These are phyloP conservation scores for Pyrenophora graminea DNA, from an alignment of 2,329 filamentous ascomycete species.

Conservation along the genomic window DNA sequence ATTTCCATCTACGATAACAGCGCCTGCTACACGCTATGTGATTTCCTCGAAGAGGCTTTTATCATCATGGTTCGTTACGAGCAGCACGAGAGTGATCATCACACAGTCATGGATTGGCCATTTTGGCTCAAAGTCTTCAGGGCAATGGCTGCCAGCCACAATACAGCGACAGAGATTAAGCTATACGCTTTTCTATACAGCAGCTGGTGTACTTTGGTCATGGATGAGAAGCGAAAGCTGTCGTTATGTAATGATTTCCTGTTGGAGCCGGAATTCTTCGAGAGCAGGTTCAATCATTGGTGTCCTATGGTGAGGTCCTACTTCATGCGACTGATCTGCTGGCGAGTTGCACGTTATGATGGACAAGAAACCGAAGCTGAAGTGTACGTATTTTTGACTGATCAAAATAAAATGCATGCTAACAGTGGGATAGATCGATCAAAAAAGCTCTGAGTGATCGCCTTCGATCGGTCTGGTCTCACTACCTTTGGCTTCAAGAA, in stretches of 20 bases:
- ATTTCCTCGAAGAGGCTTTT: constrained; percentile 83
- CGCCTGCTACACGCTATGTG: constrained; percentile 86
- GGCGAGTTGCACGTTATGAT: constrained; percentile 80
- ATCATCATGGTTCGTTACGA: constrained; percentile 68
- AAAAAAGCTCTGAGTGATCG: constrained; percentile 69
- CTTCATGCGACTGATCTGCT: constrained; percentile 87
- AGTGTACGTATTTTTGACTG: constrained; percentile 57
- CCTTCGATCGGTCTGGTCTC: constrained; percentile 74
- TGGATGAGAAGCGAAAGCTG: constrained; percentile 69
- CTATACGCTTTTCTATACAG: constrained; percentile 80
- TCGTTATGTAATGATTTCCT: constrained; percentile 75
- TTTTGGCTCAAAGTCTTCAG: constrained; percentile 86
- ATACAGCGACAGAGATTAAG: constrained; percentile 87
- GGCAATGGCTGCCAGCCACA: constrained; percentile 79
- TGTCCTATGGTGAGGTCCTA: constrained; percentile 94
- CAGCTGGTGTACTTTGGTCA: constrained; percentile 74
- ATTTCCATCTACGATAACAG: constrained; percentile 81
- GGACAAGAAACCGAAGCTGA: constrained; percentile 69
- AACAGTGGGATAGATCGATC: constrained; percentile 61
- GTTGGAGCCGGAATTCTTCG: constrained; percentile 73
- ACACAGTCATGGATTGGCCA: constrained; percentile 69
- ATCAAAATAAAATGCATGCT: constrained; percentile 9
- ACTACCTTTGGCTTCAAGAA: constrained; percentile 76
- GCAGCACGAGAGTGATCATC: constrained; percentile 49
- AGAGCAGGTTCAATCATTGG: constrained; percentile 88